Evolutionary conservation across 2,329 filamentous ascomycete species (phyloP).

Genomic region (Teratosphaeria destructans): DNA sequence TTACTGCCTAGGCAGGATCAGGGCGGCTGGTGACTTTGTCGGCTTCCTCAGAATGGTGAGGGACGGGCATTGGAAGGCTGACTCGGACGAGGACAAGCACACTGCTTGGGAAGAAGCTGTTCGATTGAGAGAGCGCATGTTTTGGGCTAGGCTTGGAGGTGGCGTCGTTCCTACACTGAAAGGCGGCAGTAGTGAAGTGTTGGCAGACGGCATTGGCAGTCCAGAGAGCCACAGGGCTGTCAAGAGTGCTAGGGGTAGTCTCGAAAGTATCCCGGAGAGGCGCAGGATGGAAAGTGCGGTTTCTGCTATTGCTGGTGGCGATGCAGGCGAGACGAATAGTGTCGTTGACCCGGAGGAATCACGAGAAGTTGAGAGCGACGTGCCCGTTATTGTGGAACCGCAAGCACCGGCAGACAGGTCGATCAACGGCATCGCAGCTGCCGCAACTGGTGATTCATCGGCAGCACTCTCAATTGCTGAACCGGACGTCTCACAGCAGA

Average conservation of each 20-base stretch:
- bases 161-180: slow-evolving; percentile 63
- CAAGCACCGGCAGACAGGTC: not conserved
- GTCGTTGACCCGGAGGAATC: not conserved
- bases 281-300: not conserved
- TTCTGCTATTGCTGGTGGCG: not conserved
- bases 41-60: slow-evolving; percentile 85
- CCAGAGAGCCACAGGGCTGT: slow-evolving; percentile 2
- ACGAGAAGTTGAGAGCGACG: no score
- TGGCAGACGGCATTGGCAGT: not conserved
- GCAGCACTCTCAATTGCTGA: not conserved
- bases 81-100: slow-evolving; percentile 73
- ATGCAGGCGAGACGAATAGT: not conserved
- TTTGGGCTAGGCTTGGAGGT: slow-evolving; percentile 87
- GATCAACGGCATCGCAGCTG: not conserved
- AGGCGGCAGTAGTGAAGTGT: not conserved
- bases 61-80: slow-evolving; percentile 81
- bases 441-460: not conserved
- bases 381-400: not conserved
- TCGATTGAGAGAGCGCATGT: slow-evolving; percentile 83
- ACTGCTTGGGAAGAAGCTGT: slow-evolving; percentile 93
- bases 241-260: slow-evolving; percentile 5
- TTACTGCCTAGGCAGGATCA: slow-evolving; percentile 73
- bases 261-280: slow-evolving; percentile 5
- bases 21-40: slow-evolving; percentile 84
- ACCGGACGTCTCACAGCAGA: not conserved